Percentiles rank a stretch among this genome's conserved stretches.
phyloP scores from a whole-genome alignment of 202 grass and related monocot species.

The Setaria viridis region DNA sequence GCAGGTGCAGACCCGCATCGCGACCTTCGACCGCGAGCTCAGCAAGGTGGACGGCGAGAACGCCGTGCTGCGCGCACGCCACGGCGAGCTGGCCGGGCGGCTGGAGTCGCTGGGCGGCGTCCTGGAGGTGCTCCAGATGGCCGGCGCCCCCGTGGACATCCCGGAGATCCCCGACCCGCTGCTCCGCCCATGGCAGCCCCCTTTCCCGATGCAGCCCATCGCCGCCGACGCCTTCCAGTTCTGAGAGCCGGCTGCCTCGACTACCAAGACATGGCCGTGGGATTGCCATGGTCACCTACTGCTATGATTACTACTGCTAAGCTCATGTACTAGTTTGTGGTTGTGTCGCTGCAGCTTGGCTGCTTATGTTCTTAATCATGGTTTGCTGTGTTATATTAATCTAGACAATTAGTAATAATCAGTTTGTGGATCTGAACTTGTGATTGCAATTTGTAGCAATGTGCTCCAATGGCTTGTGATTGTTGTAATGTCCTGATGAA shows the following conservation, averaged over 20 bases:
- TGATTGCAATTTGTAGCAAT: background rate
- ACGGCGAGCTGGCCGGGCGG: slow-evolving; percentile 50
- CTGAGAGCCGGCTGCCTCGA: slow-evolving; percentile 22
- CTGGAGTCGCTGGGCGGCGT: slow-evolving; percentile 56
- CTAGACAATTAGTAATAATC: background rate
- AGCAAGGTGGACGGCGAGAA: slow-evolving; percentile 60
- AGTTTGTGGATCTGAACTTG: background rate
- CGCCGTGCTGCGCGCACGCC: slow-evolving; percentile 64
- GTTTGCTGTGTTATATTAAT: slow-evolving; percentile 40
- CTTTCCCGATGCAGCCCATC: slow-evolving; percentile 53
- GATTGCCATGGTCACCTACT: background rate
- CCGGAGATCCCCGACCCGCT: slow-evolving; percentile 64
- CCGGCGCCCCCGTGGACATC: slow-evolving; percentile 58
- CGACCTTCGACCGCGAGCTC: slow-evolving; percentile 40
- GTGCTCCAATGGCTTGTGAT: background rate
- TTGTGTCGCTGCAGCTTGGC: background rate
- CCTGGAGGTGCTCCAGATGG: slow-evolving; percentile 62
- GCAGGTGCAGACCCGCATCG: slow-evolving; percentile 46
- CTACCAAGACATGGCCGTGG: background rate
- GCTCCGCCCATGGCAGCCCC: slow-evolving; percentile 64
- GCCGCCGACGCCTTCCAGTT: slow-evolving; percentile 47
- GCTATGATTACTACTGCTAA: background rate
- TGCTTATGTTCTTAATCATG: slow-evolving; percentile 33
- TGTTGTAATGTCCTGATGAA: slow-evolving; percentile 21
- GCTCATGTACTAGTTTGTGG: slow-evolving; percentile 2